A percentile compares a stretch with the other conserved stretches of the same genome.
These are phyloP conservation scores for Mycena sp. DNA, from an alignment of 1,284 basidiomycete genomes.

Conservation along the genomic window DNA sequence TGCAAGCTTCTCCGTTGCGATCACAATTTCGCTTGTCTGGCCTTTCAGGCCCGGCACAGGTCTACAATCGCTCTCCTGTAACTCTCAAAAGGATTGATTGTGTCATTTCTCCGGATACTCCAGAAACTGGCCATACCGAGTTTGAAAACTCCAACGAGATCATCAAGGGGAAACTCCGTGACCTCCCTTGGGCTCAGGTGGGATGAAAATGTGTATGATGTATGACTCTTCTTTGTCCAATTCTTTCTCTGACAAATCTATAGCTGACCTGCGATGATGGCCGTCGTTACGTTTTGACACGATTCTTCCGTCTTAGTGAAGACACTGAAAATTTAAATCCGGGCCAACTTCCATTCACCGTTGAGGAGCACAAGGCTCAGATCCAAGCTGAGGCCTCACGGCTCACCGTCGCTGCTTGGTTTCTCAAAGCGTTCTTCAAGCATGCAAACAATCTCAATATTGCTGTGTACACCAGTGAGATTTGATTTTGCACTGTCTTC, in stretches of 20 bases:
- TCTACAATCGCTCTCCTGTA: not conserved
- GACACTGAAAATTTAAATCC: not conserved
- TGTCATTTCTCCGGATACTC: not conserved
- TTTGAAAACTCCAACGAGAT: not conserved
- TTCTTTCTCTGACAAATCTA: not conserved
- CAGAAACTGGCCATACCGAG: not conserved
- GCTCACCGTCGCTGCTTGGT: not conserved
- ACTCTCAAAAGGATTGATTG: not conserved
- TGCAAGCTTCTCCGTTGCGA: too few species aligned
- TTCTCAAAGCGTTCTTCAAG: not conserved
- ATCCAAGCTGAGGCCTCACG: not conserved
- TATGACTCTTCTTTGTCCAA: not conserved
- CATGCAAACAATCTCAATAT: not conserved
- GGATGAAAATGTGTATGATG: conserved; percentile 11
- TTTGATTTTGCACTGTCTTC: not conserved
- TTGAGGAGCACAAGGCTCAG: not conserved
- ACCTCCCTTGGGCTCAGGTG: conserved; percentile 2
- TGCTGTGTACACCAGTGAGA: not conserved
- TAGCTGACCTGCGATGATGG: not conserved
- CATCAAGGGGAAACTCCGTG: not conserved
- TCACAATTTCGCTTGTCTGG: too few species aligned
- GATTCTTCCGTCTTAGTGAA: conserved; percentile 9
- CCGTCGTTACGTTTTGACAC: not conserved
- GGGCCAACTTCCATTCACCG: not conserved
- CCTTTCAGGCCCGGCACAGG: not conserved